Conservation (phyloP, 495 filamentous ascomycete genomes). For the Corynascus novoguineensis region DNA sequence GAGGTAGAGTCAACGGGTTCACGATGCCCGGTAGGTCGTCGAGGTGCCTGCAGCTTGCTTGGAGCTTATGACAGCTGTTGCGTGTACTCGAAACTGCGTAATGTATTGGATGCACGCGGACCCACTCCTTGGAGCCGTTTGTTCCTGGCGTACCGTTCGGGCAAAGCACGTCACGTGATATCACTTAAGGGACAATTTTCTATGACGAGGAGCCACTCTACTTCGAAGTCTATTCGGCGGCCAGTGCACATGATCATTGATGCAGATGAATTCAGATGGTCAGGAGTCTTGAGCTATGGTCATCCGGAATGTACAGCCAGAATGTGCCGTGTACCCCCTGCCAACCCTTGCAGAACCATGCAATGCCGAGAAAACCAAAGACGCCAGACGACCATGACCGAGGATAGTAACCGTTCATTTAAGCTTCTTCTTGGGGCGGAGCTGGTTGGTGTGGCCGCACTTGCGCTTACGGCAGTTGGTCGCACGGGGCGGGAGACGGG, state of each 20-base stretch:
- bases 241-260: neutral
- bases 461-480: constrained; percentile 99
- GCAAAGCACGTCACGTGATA: constrained; percentile 9
- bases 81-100: no score
- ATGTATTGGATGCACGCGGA: neutral
- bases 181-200: no score
- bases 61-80: constrained; percentile 29
- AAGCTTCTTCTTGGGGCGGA: constrained; percentile 99
- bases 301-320: constrained; percentile 27
- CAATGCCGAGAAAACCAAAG: constrained; percentile 31
- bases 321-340: constrained; percentile 21
- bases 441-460: constrained; percentile 99
- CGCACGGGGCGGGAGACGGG: constrained; percentile 93
- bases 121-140: no score
- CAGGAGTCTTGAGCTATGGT: constrained; percentile 32
- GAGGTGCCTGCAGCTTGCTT: neutral
- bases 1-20: neutral
- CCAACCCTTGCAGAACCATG: constrained; percentile 27
- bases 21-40: constrained; percentile 4
- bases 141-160: no score
- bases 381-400: constrained; percentile 37
- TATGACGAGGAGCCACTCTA: no score
- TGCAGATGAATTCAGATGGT: constrained; percentile 18
- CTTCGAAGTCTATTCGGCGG: neutral
- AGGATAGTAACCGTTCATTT: constrained; percentile 59